Conservation (phyloP, 805 yeast species). For the Komagataella populi region DNA sequence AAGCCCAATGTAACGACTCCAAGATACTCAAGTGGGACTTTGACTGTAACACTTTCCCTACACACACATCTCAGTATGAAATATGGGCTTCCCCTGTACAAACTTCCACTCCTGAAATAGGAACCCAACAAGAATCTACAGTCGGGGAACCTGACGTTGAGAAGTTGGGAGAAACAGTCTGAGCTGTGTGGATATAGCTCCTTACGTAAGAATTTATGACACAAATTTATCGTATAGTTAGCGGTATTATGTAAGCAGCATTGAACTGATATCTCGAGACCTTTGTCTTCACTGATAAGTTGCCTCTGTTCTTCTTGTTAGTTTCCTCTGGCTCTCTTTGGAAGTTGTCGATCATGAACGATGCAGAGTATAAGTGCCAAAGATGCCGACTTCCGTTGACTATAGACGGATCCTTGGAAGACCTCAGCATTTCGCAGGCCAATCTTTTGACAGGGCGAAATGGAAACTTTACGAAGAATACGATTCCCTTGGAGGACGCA, state of each 20-base stretch:
- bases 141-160: not conserved
- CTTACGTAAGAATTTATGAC: not conserved
- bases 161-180: not conserved
- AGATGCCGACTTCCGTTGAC: conserved; percentile 45
- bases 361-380: conserved; percentile 32
- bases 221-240: not conserved
- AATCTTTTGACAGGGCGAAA: conserved; percentile 26
- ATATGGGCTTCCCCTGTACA: not conserved
- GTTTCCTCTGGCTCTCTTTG: not conserved
- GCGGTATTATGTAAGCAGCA: not conserved
- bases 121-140: not conserved
- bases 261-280: not conserved
- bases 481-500: not conserved
- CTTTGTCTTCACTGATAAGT: not conserved
- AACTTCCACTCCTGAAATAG: not conserved
- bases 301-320: not conserved
- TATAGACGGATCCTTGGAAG: conserved; percentile 40
- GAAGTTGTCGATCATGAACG: not conserved
- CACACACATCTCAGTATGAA: conserved; percentile 2
- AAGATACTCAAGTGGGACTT: conserved; percentile 76
- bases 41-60: conserved; percentile 52
- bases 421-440: conserved; percentile 40
- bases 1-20: conserved; percentile 44
- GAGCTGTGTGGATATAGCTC: not conserved
- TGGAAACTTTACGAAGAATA: not conserved